Conservation (phyloP, 352 stramenopile species). For the Phytophthora vignae region DNA sequence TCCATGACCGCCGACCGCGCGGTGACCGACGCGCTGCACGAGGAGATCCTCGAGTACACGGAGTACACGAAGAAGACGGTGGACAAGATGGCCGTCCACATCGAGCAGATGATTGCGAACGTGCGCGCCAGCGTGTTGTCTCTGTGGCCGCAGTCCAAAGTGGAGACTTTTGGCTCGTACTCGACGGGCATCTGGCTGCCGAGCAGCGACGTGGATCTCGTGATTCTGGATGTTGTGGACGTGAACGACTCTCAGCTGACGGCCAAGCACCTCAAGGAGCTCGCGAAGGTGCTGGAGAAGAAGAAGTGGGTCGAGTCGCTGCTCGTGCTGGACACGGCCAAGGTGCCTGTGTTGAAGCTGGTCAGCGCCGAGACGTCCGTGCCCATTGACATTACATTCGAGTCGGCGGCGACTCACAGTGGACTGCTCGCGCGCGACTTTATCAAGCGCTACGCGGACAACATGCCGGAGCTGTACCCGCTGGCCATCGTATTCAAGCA, state of each 20-base stretch:
- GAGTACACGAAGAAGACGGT: conserved; percentile 77
- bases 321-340: conserved; percentile 83
- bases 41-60: conserved; percentile 85
- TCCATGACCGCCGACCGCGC: conserved; percentile 6
- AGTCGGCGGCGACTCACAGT: conserved; percentile 83
- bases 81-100: conserved; percentile 79
- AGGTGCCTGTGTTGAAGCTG: conserved; percentile 87
- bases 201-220: conserved; percentile 87
- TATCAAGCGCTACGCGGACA: conserved; percentile 85
- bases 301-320: conserved; percentile 85
- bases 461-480: conserved; percentile 89
- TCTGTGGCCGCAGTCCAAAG: conserved; percentile 76
- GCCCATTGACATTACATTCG: conserved; percentile 89
- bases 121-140: conserved; percentile 70
- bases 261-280: conserved; percentile 61
- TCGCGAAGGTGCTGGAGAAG: conserved; percentile 63
- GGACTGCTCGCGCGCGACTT: conserved; percentile 84
- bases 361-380: conserved; percentile 78
- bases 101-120: conserved; percentile 86
- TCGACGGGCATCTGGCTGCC: conserved; percentile 90
- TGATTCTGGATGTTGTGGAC: conserved; percentile 80
- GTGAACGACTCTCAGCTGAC: conserved; percentile 67
- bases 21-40: conserved; percentile 66
- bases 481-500: conserved; percentile 93
- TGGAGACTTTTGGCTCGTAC: conserved; percentile 89